Percentiles rank a stretch among this genome's conserved stretches.
Conservation (phyloP, 306 rosid species). For the Quercus gilva region DNA sequence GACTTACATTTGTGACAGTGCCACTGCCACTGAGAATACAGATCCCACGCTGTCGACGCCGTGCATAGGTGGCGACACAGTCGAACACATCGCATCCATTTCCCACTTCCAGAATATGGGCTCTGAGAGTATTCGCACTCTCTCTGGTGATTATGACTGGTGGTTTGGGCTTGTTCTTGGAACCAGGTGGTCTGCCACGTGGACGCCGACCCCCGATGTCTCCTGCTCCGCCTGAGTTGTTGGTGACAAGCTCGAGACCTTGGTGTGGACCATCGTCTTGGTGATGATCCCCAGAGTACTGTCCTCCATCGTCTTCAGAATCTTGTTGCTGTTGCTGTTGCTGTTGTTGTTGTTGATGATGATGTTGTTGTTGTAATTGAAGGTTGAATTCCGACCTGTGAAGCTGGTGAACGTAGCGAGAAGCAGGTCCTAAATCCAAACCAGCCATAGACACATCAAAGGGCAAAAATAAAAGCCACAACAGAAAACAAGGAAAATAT, state of each 20-base stretch:
- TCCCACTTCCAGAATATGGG: slow-evolving; percentile 81
- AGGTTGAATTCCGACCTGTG: slow-evolving; percentile 62
- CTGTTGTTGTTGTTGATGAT: background rate
- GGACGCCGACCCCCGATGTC: slow-evolving; percentile 59
- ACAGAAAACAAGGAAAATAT: slow-evolving; percentile 67
- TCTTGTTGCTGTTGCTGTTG: slow-evolving; percentile 34
- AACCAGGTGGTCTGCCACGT: slow-evolving; percentile 77
- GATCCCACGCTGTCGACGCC: slow-evolving; percentile 94
- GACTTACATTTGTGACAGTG: slow-evolving; percentile 67
- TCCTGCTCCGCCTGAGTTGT: slow-evolving; percentile 27
- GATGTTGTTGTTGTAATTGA: slow-evolving; percentile 27
- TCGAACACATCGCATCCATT: slow-evolving; percentile 84
- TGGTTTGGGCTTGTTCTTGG: slow-evolving; percentile 79
- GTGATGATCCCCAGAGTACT: slow-evolving; percentile 23
- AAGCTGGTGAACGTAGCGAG: slow-evolving; percentile 65
- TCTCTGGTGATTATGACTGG: slow-evolving; percentile 87
- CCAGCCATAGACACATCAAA: slow-evolving; percentile 81
- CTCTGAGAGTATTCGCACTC: slow-evolving; percentile 88
- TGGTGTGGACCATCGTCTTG: slow-evolving; percentile 46
- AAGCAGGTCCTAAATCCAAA: slow-evolving; percentile 78
- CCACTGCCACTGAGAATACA: slow-evolving; percentile 83
- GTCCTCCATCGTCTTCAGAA: slow-evolving; percentile 39
- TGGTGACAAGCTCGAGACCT: slow-evolving; percentile 41
- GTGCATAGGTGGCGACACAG: slow-evolving; percentile 68
- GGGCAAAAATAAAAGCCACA: slow-evolving; percentile 33